Percentiles rank a stretch among this genome's conserved stretches.
Conservation (phyloP, 495 filamentous ascomycete genomes). For the Lophiotrema nucula region DNA sequence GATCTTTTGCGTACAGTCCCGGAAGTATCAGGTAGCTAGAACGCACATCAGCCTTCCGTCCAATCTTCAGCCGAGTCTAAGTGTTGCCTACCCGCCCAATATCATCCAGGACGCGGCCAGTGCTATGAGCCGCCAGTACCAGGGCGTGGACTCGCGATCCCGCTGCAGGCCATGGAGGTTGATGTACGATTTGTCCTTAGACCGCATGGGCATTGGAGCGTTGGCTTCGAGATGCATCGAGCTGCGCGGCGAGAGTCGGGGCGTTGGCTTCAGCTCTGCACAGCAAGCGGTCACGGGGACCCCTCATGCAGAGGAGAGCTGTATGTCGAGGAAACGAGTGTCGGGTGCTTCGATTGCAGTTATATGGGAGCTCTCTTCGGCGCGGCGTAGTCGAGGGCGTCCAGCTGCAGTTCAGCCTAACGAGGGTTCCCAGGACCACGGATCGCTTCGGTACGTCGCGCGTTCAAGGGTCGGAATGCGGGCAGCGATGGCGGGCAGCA, state of each 20-base stretch:
- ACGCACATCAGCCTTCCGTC: conserved; percentile 4
- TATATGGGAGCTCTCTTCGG: background rate
- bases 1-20: conserved; percentile 37
- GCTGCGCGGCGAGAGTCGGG: background rate
- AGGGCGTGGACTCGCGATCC: conserved; percentile 22
- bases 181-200: conserved; percentile 21
- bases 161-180: conserved; percentile 16
- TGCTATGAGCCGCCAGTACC: conserved; percentile 42
- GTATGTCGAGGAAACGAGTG: conserved; percentile 13
- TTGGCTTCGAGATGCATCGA: background rate
- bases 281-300: conserved; percentile 1
- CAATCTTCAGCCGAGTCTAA: conserved; percentile 1
- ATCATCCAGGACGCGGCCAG: conserved; percentile 40
- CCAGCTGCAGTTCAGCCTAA: conserved; percentile 21
- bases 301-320: conserved; percentile 13
- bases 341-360: background rate
- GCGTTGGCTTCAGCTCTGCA: conserved; percentile 3
- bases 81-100: conserved; percentile 35
- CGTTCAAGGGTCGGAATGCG: background rate
- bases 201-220: conserved; percentile 23
- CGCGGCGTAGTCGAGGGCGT: conserved; percentile 1
- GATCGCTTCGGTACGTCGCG: conserved; percentile 18
- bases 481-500: background rate
- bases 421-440: conserved; percentile 16
- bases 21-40: conserved; percentile 41